A percentile compares a stretch with the other conserved stretches of the same genome.
phyloP scores from a whole-genome alignment of 257 asterid genomes.

The Striga asiatica region DNA sequence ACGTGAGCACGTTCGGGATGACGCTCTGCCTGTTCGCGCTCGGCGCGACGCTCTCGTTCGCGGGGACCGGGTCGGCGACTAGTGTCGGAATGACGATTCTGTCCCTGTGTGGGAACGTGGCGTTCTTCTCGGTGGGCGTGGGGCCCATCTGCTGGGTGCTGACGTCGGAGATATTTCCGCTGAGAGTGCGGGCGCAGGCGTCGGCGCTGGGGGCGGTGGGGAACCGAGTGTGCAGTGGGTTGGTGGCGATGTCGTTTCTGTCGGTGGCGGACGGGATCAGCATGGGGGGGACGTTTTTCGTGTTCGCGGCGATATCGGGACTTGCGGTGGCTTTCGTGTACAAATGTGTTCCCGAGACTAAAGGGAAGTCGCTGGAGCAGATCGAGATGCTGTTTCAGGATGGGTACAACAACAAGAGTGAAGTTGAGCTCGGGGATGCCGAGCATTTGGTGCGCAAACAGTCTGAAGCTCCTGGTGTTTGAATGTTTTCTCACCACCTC shows the following conservation, averaged over 20 bases:
- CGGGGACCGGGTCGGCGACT: slow-evolving; percentile 38
- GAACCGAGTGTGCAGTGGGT: slow-evolving; percentile 81
- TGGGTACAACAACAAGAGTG: slow-evolving; percentile 35
- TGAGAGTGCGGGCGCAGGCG: slow-evolving; percentile 68
- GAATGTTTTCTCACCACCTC: no score
- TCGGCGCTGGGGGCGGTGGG: slow-evolving; percentile 93
- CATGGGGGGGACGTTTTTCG: slow-evolving; percentile 61
- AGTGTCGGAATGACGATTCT: slow-evolving; percentile 44
- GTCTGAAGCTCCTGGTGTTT: no score
- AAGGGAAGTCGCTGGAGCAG: slow-evolving; percentile 88
- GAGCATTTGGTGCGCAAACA: no score
- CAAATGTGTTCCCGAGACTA: slow-evolving; percentile 62
- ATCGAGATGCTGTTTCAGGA: slow-evolving; percentile 63
- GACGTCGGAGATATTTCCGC: slow-evolving; percentile 79
- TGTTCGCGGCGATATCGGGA: slow-evolving; percentile 49
- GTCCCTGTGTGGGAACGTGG: slow-evolving; percentile 72
- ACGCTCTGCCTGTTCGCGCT: slow-evolving; percentile 54
- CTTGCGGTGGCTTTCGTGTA: slow-evolving; percentile 54
- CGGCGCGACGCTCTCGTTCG: slow-evolving; percentile 35
- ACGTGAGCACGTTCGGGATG: slow-evolving; percentile 87
- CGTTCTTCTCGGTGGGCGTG: slow-evolving; percentile 76
- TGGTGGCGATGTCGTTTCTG: slow-evolving; percentile 82
- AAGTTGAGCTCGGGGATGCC: slow-evolving; percentile 65
- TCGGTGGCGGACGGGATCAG: slow-evolving; percentile 60
- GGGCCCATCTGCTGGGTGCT: slow-evolving; percentile 95